phyloP scores from a whole-genome alignment of 495 filamentous ascomycete genomes.

The Daldinia grandis region DNA sequence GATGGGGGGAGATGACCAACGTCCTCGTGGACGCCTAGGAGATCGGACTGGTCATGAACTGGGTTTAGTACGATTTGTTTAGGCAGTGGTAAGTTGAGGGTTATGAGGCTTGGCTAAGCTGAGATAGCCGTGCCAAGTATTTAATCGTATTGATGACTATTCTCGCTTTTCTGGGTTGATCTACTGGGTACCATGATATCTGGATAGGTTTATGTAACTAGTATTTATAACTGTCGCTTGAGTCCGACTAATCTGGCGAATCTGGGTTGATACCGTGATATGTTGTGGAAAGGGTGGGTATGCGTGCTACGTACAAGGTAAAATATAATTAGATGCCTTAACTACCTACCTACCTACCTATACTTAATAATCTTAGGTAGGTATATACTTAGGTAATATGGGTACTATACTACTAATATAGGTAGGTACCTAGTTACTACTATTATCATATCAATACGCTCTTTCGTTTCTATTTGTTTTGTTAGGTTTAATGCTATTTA shows the following conservation, averaged over 20 bases:
- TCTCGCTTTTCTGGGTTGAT: background rate
- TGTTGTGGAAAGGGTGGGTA: constrained; percentile 1
- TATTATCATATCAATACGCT: background rate
- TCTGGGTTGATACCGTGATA: background rate
- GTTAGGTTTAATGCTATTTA: background rate
- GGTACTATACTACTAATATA: too few species aligned
- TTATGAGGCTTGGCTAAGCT: constrained; percentile 1
- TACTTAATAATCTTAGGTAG: too few species aligned
- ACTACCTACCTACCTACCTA: background rate
- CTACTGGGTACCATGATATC: background rate
- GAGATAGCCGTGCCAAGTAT: background rate
- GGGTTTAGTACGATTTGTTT: background rate
- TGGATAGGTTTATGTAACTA: background rate
- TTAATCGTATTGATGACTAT: background rate
- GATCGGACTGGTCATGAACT: constrained; percentile 2
- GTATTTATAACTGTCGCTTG: background rate
- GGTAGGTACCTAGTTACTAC: too few species aligned
- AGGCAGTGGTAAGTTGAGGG: background rate
- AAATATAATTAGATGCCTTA: background rate
- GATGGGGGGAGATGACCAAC: background rate
- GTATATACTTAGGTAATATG: too few species aligned
- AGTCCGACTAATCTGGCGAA: background rate
- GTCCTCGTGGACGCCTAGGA: constrained; percentile 14
- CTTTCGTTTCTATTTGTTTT: background rate
- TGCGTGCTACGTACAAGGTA: background rate